Evolutionary conservation across 176 grass and related monocot species (phyloP), one percentile per base, ranked within the genome.

Genomic region (Tillandsia fasciculata): DNA sequence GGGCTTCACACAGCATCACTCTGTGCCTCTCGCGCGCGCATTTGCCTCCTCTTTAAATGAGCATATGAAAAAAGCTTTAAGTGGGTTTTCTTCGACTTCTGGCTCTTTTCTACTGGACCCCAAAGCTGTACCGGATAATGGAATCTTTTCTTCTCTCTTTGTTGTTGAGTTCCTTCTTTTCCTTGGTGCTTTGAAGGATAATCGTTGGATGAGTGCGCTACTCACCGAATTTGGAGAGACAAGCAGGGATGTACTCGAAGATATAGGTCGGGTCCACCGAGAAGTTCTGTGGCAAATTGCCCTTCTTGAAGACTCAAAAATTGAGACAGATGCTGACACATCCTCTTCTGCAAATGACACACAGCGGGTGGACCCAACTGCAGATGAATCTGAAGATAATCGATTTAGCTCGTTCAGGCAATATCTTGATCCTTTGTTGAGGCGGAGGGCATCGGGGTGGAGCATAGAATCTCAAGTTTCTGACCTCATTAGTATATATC

Each of bases 101-200:
- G 64, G 68, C 53, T 85, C 82, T 68, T 61, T 61, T 82, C 79
- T 87, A 61, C 51, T 72, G 67, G 65, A 18, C 13, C 26, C 74
- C 23, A 68, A 68, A 17, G 8, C 51, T 63, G 72, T 76, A 52
- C 63, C 79, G 56, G 77, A 86, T 50, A 90, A 87, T 73, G 65
- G 70, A 64, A 74, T 71, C 2, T 79, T 89, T 52, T 84, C 89
- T 64, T 90, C 87, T 67, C 80, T 99, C 6, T 99, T 90, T 79
- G 77, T 90, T 80, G 84, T 99, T 78, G 94, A 99, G 71, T 99
- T 99, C 76, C 64, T 99, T 59, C 87, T 99, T 48, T 93, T 99
- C 64, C 82, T 99, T 28, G 94, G 89, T 71, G 87, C 89, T 9
- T 85, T 86, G 12, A 99, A 93, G 88, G 94, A 99, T 72, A 99